Base-by-base conservation (phyloP, 1,139 yeast genomes). In the Tardiomyces digboiensis region DNA sequence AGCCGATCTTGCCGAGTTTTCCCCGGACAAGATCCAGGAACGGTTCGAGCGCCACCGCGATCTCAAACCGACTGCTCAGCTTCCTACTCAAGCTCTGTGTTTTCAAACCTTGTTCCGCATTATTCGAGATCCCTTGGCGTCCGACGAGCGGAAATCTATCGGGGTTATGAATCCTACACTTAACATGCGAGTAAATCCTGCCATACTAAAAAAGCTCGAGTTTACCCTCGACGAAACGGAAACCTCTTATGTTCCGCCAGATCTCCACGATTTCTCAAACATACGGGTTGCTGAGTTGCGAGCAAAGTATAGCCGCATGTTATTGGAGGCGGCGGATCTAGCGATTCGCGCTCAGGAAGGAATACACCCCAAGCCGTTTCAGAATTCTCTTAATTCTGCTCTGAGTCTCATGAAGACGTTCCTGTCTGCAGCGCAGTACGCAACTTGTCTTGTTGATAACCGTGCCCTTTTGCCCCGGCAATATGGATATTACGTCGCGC, bases 161-260 rank as follows among this genome's bases (percentile, higher is more conserved):
- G 45, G 48, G 22, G 38, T 47, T 14, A 49, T 48, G 26, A 60
- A 60, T 42, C 50, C 57, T 6, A 49, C 63, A 2, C 48, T 62
- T 36, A 55, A 56, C 39, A 50, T 62, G 44, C 47, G 62, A n/a
- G 44, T 19, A 4, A 80, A 83, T 51, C 71, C 82, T 1, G 59
- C 64, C 6, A 63, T 84, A 41, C 63, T 86, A 22, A 58, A 70
- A 3, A 55, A 69, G 1, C 64, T 64, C 7, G 66, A 72, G 21
- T 76, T 80, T 51, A 58, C 65, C 0, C 50, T 66, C 13, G 64
- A 68, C 39, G 64, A 64, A 3, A 70, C 68, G 13, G 64, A 66
- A 6, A 64, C 67, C 26, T 74, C 72, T 33, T 71, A 73, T 48
- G 72, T 76, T 1, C 93, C 95, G 1, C 86, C 88, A 3, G 65